Conservation (phyloP, 306 rosid genomes). For the Acacia melanoxylon region DNA sequence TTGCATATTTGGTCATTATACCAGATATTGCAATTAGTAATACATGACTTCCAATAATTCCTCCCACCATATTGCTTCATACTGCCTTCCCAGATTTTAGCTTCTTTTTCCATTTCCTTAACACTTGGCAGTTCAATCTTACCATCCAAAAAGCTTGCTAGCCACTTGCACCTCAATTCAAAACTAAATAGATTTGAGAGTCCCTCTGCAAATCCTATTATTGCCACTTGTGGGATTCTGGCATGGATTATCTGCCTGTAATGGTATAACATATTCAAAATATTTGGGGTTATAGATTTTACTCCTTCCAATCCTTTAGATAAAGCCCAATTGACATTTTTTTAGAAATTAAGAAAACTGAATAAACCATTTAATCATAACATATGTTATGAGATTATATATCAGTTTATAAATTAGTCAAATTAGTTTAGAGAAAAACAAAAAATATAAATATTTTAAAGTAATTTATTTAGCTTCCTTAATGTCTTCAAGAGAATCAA, state of each 20-base stretch:
- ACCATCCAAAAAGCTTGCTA: slow-evolving; percentile 43
- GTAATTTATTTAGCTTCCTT: too few relatives aligned
- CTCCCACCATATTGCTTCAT: slow-evolving; percentile 34
- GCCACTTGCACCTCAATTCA: slow-evolving; percentile 53
- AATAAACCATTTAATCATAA: too few relatives aligned
- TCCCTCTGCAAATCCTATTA: slow-evolving; percentile 46
- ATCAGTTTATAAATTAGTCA: too few relatives aligned
- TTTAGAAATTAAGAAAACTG: too few relatives aligned
- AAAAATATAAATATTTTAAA: too few relatives aligned
- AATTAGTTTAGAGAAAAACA: too few relatives aligned
- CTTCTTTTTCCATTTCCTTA: slow-evolving; percentile 48
- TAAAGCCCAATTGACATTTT: too few relatives aligned
- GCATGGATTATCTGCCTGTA: slow-evolving; percentile 48
- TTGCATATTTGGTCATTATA: slow-evolving; percentile 52
- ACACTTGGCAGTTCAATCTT: slow-evolving; percentile 45
- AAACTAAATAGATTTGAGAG: slow-evolving; percentile 31
- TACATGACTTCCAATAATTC: slow-evolving; percentile 39
- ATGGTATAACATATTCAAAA: not conserved
- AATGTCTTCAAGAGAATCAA: too few relatives aligned
- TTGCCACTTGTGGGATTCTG: slow-evolving; percentile 44
- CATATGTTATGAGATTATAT: too few relatives aligned
- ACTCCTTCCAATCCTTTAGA: too few relatives aligned
- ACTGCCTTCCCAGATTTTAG: slow-evolving; percentile 39
- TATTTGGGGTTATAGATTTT: not conserved
- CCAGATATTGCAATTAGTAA: slow-evolving; percentile 28